Evolutionary conservation across 768 basidiomycete genomes (phyloP).

Genomic region (Lactarius quietus): DNA sequence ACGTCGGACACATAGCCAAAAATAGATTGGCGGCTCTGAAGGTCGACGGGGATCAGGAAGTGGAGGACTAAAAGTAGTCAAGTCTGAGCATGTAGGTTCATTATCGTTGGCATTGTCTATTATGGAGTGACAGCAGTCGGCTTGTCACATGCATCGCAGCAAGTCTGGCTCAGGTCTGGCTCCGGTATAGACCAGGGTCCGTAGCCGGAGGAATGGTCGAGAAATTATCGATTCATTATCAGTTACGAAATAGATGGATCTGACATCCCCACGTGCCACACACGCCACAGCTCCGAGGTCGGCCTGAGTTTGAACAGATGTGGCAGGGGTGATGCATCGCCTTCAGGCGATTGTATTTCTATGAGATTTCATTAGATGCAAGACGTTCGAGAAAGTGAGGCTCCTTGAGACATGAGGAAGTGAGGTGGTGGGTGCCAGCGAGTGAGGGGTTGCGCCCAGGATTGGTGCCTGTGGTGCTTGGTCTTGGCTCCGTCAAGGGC

Average conservation of each 20-base stretch:
- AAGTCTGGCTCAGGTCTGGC: background rate
- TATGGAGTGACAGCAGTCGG: background rate
- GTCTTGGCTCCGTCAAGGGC: too few relatives aligned
- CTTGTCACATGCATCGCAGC: too few relatives aligned
- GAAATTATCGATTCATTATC: background rate
- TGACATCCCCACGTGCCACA: background rate
- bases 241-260: background rate
- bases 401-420: background rate
- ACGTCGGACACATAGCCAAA: conserved; percentile 75
- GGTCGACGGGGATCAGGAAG: conserved; percentile 33
- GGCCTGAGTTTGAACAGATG: background rate
- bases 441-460: background rate
- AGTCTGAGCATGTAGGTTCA: background rate
- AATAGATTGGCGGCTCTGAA: conserved; percentile 53
- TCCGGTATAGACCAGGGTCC: conserved; percentile 5
- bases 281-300: background rate
- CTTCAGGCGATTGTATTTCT: background rate
- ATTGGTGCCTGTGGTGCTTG: background rate
- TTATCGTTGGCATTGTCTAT: background rate
- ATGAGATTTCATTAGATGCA: background rate
- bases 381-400: background rate
- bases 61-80: background rate
- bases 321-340: background rate
- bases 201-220: background rate
- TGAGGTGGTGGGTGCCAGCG: background rate